Conservation (phyloP, 495 filamentous ascomycete genomes). For the Aspergillus ostianus region DNA sequence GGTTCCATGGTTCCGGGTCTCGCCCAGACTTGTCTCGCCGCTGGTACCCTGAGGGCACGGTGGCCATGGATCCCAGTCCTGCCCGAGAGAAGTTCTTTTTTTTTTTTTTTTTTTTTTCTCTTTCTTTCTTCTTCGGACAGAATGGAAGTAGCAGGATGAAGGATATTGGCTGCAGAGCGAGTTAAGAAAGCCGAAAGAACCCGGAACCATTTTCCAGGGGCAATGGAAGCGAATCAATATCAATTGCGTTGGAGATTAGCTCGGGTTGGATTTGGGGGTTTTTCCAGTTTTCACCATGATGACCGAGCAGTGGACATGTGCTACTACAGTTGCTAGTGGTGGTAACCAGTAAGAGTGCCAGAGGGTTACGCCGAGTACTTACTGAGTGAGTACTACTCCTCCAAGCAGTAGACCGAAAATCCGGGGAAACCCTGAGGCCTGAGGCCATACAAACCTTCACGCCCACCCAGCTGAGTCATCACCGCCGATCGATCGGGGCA, state of each 20-base stretch:
- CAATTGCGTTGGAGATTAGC: background rate
- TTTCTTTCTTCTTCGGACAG: too few species aligned
- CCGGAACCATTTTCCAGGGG: constrained; percentile 8
- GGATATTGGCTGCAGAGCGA: background rate
- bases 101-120: too few species aligned
- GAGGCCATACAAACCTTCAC: too few species aligned
- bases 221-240: constrained; percentile 3
- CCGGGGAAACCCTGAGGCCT: background rate
- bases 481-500: background rate
- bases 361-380: too few species aligned
- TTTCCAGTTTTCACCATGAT: background rate
- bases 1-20: constrained; percentile 6
- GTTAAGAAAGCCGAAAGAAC: background rate
- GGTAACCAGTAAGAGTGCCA: too few species aligned
- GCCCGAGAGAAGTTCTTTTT: background rate
- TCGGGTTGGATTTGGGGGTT: background rate
- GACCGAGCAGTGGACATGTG: background rate
- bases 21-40: constrained; percentile 4
- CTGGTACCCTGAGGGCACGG: background rate
- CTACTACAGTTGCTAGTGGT: too few species aligned
- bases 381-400: too few species aligned
- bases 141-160: too few species aligned
- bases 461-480: too few species aligned
- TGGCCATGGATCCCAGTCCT: constrained; percentile 4
- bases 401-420: too few species aligned